A percentile compares a stretch with the other conserved stretches of the same genome.
Evolutionary conservation across 2,329 filamentous ascomycete genomes (phyloP).

Genomic region (Claviceps fusiformis): DNA sequence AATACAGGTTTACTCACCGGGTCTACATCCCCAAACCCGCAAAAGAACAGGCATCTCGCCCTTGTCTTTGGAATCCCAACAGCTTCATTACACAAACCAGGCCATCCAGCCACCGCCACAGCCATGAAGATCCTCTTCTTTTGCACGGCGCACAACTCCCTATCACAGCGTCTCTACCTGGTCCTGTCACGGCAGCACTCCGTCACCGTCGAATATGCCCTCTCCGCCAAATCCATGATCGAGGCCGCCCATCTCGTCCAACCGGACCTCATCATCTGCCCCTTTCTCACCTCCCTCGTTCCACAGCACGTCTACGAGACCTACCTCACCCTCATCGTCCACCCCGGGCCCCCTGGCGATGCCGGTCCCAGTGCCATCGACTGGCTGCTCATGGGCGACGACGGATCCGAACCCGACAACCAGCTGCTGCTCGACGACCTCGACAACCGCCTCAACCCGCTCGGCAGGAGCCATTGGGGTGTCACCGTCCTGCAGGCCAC

Average conservation of each 20-base stretch:
- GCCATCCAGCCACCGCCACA: too few species aligned
- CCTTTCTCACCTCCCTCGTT: conserved; percentile 25
- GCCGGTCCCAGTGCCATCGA: conserved; percentile 27
- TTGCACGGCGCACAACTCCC: conserved; percentile 31
- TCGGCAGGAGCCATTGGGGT: conserved; percentile 26
- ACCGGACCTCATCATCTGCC: conserved; percentile 27
- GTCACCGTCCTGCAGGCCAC: conserved; percentile 26
- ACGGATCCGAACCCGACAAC: conserved; percentile 20
- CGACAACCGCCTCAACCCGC: conserved; percentile 8
- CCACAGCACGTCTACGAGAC: conserved; percentile 22
- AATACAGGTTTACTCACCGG: too few species aligned
- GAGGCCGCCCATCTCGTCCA: conserved; percentile 22
- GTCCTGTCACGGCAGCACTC: conserved; percentile 21
- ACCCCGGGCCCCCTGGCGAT: conserved; percentile 28
- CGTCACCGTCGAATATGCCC: conserved; percentile 26
- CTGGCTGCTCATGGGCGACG: conserved; percentile 29
- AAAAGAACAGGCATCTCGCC: too few species aligned
- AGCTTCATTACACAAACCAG: too few species aligned
- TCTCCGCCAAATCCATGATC: conserved; percentile 20
- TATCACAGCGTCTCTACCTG: conserved; percentile 26
- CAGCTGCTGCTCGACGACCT: conserved; percentile 15
- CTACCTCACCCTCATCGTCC: conserved; percentile 25
- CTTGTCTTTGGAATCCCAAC: too few species aligned
- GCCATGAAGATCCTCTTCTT: conserved; percentile 26
- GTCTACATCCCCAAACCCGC: too few species aligned